A percentile compares a stretch with the other conserved stretches of the same genome.
Evolutionary conservation across 2,329 filamentous ascomycete species (phyloP).

Genomic region (Pestalotiopsis sp.): DNA sequence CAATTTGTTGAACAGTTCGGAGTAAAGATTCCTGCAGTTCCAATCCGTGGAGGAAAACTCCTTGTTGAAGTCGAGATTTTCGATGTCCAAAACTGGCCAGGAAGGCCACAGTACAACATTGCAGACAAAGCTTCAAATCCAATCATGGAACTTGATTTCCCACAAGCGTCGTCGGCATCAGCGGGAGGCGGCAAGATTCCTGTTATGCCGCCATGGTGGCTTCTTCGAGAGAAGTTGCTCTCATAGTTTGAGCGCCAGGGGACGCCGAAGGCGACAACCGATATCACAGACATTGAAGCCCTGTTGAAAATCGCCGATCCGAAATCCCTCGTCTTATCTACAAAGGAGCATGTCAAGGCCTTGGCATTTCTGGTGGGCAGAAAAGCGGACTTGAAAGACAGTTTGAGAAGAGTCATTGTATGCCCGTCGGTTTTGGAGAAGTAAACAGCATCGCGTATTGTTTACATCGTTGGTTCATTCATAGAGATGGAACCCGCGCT

Average conservation of each 20-base stretch:
- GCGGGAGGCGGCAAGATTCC: neutral
- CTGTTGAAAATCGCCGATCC: neutral
- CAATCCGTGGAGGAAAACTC: neutral
- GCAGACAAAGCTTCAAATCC: neutral
- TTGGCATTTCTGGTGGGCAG: neutral
- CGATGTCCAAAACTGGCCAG: neutral
- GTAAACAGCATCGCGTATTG: neutral
- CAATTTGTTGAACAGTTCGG: conserved; percentile 1
- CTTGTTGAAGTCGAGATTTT: neutral
- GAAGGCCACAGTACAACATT: neutral
- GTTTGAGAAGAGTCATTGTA: neutral
- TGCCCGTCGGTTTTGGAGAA: conserved; percentile 1
- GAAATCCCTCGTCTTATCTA: conserved; percentile 1
- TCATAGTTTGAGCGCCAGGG: conserved; percentile 3
- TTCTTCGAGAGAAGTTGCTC: conserved; percentile 2
- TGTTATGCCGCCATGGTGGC: neutral
- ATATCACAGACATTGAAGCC: neutral
- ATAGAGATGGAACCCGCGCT: neutral
- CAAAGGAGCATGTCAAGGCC: neutral
- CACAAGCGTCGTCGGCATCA: neutral
- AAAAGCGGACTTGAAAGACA: neutral
- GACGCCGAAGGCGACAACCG: neutral
- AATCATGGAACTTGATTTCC: neutral
- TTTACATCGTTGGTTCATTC: neutral
- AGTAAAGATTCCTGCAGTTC: neutral